phyloP scores from a whole-genome alignment of 352 stramenopile genomes.

The Globisporangium paroecandrum region DNA sequence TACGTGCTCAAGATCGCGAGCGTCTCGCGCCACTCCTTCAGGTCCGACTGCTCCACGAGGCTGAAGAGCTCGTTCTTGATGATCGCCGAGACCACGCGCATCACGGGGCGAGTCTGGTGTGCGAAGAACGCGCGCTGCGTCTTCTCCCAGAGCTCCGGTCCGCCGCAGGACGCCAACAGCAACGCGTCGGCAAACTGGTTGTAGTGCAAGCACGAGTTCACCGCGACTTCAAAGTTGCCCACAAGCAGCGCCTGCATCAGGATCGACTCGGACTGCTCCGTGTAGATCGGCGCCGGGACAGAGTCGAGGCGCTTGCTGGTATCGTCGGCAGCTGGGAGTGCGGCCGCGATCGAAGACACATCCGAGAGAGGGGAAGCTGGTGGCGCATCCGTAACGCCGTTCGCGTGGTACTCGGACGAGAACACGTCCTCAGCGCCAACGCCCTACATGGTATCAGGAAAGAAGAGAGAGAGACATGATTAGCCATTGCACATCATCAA shows the following conservation, averaged over 20 bases:
- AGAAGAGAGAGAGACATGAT: conserved; percentile 3
- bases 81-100: conserved; percentile 94
- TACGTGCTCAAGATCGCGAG: conserved; percentile 98
- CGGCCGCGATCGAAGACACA: conserved; percentile 41
- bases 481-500: not conserved
- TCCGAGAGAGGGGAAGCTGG: conserved; percentile 41
- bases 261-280: conserved; percentile 87
- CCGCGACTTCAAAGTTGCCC: conserved; percentile 97
- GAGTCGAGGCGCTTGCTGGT: conserved; percentile 71
- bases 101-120: conserved; percentile 88
- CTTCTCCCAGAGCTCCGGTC: conserved; percentile 94
- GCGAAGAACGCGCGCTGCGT: conserved; percentile 95
- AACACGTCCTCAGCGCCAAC: conserved; percentile 77
- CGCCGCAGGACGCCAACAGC: conserved; percentile 91
- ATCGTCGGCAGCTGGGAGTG: conserved; percentile 59
- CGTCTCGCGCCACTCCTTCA: conserved; percentile 96
- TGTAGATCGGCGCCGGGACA: conserved; percentile 69
- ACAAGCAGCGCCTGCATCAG: conserved; percentile 96
- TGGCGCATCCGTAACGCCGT: conserved; percentile 26
- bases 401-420: conserved; percentile 60
- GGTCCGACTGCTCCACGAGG: conserved; percentile 86
- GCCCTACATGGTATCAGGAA: conserved; percentile 32
- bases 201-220: conserved; percentile 96
- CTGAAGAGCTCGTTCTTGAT: conserved; percentile 92
- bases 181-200: conserved; percentile 96